Evolutionary conservation across 768 basidiomycete species (phyloP).

Genomic region (Collybia mongolica): DNA sequence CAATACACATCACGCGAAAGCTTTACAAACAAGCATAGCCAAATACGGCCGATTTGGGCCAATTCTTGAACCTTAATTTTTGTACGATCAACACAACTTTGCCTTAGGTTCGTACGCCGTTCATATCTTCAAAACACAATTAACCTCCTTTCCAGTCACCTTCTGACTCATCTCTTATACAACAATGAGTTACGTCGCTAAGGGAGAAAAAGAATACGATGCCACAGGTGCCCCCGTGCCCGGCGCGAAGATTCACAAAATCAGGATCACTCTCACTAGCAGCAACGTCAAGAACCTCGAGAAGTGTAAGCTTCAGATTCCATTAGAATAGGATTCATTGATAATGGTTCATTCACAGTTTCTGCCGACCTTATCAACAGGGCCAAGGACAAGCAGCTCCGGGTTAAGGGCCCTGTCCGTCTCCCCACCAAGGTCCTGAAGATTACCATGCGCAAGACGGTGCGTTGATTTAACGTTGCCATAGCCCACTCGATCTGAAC

Average conservation of each 20-base stretch:
- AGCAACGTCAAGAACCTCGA: constrained; percentile 98
- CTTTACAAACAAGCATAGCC: not conserved
- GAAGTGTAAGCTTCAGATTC: constrained; percentile 68
- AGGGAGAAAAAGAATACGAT: constrained; percentile 97
- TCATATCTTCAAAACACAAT: not conserved
- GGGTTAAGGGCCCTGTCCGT: constrained; percentile 97
- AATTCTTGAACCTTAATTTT: constrained; percentile 6
- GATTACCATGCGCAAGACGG: constrained; percentile 99
- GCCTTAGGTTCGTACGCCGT: constrained; percentile 40
- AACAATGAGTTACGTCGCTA: constrained; percentile 98
- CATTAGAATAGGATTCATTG: not conserved
- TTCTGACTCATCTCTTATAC: constrained; percentile 63
- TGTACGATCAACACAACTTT: constrained; percentile 6
- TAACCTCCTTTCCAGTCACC: constrained; percentile 54
- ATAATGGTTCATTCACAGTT: constrained; percentile 50
- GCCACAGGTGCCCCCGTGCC: constrained; percentile 85
- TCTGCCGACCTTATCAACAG: constrained; percentile 95
- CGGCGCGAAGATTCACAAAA: constrained; percentile 95
- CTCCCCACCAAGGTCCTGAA: constrained; percentile 98
- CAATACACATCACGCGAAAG: not conserved
- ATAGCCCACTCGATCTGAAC: not conserved
- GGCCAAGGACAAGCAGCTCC: constrained; percentile 99
- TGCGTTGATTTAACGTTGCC: constrained; percentile 35
- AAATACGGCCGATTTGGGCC: not conserved
- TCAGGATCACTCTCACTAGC: constrained; percentile 97